Evolutionary conservation across 2,329 filamentous ascomycete species (phyloP).

Genomic region (Botryotinia globosa): DNA sequence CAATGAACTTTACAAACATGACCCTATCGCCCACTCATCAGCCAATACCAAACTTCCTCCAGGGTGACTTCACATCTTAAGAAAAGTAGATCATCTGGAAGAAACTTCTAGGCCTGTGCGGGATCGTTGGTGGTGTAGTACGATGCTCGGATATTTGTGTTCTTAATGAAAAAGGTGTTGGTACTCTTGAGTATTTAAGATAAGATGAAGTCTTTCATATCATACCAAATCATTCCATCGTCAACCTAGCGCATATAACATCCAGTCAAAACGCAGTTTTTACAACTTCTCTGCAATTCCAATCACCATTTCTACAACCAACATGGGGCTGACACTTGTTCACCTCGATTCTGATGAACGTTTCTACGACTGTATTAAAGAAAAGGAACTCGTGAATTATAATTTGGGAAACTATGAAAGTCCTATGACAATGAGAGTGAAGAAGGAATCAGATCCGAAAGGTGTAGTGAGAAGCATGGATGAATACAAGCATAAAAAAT

Average conservation of each 20-base stretch:
- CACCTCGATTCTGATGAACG: too few relatives aligned
- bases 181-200: not conserved
- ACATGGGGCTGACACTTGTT: not conserved
- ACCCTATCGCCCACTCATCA: not conserved
- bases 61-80: too few relatives aligned
- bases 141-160: not conserved
- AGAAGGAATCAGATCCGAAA: not conserved
- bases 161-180: not conserved
- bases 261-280: not conserved
- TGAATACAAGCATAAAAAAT: not conserved
- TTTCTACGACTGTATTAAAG: not conserved
- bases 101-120: not conserved
- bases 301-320: not conserved
- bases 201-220: not conserved
- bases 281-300: not conserved
- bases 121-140: not conserved
- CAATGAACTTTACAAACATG: not conserved
- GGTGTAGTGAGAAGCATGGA: not conserved
- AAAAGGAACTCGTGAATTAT: not conserved
- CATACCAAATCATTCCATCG: not conserved
- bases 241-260: not conserved
- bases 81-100: not conserved
- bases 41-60: not conserved
- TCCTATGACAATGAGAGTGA: not conserved
- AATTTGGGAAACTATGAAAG: accelerated